Base-by-base conservation (phyloP, 202 grass and related monocot genomes). In the Hordeum pubiflorum region DNA sequence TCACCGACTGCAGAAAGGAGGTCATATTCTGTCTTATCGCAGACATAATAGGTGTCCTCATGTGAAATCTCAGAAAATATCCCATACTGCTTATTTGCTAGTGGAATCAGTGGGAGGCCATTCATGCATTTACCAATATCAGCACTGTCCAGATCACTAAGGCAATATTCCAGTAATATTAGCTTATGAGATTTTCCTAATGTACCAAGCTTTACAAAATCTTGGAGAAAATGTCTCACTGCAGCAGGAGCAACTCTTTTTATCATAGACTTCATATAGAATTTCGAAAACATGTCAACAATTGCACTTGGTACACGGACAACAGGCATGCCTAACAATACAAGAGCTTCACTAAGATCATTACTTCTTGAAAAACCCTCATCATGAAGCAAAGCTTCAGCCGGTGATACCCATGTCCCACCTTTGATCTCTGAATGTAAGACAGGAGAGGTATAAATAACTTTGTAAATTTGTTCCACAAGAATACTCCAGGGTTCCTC, bases 401-500 rank as follows among this genome's bases (percentile, higher is more conserved):
- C 72, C 46, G 90, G 86, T 69, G 94, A 85, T 85, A 97, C 88
- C 94, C 94, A 97, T 34, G 74, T 87, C 69, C 91, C 89, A 4
- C 84, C 94, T 82, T 66, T 77, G 56, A 92, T 40, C 62, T 86
- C 86, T 63, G 91, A 89, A 79, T 91, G 89, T 57, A 97, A 89
- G 57, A 97, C 94, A 18, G 89, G 89, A 64, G 86, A 92, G 36
- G 68, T 82, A 84, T 72, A 90, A 11, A 97, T 87, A 69, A 76
- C 78, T 79, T 84, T 92, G 78, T 92, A 97, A 76, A 97, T 92
- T 66, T 80, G 81, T 72, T 91, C 79, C 81, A 97, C 90, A 21
- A 97, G 89, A 87, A 94, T 85, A 75, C 84, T 87, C 94, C 94
- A 97, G 75, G 94, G 94, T 76, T 91, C 94, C 68, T 97, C 91